phyloP scores from a whole-genome alignment of 176 grass and related monocot species.

The Stipa capillata region DNA sequence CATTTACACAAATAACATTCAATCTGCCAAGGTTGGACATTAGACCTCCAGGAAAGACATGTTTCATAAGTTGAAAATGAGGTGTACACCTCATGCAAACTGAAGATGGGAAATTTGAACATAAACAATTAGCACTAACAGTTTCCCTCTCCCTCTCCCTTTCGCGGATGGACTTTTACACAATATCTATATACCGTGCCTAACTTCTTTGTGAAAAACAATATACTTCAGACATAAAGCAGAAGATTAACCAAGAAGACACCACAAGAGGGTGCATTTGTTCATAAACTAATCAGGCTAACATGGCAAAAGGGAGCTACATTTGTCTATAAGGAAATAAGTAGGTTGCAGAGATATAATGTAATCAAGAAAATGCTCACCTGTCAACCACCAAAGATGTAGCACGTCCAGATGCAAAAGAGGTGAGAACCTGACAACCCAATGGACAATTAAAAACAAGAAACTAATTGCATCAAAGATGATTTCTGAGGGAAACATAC shows the following conservation, averaged over 20 bases:
- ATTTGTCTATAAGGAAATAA: not conserved
- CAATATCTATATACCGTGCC: not conserved
- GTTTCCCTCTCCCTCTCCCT: not conserved
- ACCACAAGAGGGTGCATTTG: not conserved
- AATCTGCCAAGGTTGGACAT: not conserved
- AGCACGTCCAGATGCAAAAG: constrained; percentile 97
- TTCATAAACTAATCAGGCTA: constrained; percentile 7
- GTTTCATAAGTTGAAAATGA: not conserved
- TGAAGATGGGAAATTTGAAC: not conserved
- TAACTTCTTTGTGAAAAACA: constrained; percentile 1
- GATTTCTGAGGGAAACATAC: constrained; percentile 47
- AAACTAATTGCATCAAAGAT: constrained; percentile 19
- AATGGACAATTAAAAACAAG: constrained; percentile 29
- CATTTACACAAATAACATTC: not conserved
- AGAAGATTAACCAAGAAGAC: not conserved
- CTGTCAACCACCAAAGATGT: constrained; percentile 98
- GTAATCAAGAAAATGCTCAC: constrained; percentile 30
- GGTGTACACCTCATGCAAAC: not conserved
- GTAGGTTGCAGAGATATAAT: not conserved
- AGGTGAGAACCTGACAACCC: constrained; percentile 81
- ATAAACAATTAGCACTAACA: not conserved
- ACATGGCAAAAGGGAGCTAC: not conserved
- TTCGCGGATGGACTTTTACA: not conserved
- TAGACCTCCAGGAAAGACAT: not conserved
- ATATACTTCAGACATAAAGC: not conserved